Evolutionary conservation across 805 yeast species (phyloP), one percentile per base, ranked within the genome.

Genomic region (Candida sakaeoensis): DNA sequence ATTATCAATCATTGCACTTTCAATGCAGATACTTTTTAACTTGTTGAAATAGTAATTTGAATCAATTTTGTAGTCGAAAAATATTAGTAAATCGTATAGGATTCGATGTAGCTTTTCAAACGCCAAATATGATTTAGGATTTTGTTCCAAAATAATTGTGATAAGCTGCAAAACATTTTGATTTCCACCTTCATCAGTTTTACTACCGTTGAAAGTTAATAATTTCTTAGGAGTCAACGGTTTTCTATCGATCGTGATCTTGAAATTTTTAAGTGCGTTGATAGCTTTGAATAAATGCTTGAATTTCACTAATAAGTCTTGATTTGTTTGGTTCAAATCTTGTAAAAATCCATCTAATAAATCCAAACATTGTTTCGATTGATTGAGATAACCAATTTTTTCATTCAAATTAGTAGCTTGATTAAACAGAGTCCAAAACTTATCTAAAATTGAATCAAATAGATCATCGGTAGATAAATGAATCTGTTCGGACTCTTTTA

Each of bases 1-100:
- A 43, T 68, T 63, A 35, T 82, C 77, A 1, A 72, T 77, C 19
- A 85, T 63, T 0, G 95, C 77, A 33, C 82, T 70, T 48, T 85
- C 87, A 16, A 87, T 77, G 49, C 86, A 82, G 29, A 76, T 68
- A 12, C 70, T 60, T 40, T 67, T 55, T 5, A 75, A 44, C 37
- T 54, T 53, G 13, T 60, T 55, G 27, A 69, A 59, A 36, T 53
- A 55, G 28, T 52, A 49, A 7, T 44, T 43, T 32, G 45, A 46
- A 2, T 44, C 42, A 12, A 25, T 17, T 9, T 44, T 26, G 4
- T 58, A 43, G 6, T 60, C 55, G 14, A 75, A 54, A 9, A 70
- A 81, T 2, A 59, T 46, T 2, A 65, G 53, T 24, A 81, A 51
- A 31, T 68, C 68, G 28, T 57, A 55, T 17, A 74, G 42, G 0